Evolutionary conservation across 306 rosid species (phyloP).

Genomic region (Luffa acutangula): DNA sequence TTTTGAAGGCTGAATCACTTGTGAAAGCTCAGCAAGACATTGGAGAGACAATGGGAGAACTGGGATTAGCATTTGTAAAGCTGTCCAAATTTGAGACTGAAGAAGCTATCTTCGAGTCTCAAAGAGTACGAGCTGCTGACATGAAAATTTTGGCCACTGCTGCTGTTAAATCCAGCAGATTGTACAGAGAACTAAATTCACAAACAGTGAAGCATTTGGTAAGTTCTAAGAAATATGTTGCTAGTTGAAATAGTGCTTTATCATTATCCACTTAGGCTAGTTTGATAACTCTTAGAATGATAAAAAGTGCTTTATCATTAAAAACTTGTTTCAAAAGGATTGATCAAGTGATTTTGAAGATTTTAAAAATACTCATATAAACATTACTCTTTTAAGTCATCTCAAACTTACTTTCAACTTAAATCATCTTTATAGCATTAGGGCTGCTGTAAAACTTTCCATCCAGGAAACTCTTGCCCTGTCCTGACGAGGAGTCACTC

Average conservation of each 20-base stretch:
- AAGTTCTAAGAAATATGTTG: slow-evolving; percentile 7
- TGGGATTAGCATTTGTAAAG: slow-evolving; percentile 78
- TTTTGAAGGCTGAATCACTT: slow-evolving; percentile 76
- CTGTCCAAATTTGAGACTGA: slow-evolving; percentile 83
- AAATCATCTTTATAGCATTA: neutral
- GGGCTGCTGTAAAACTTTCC: neutral
- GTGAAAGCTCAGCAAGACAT: slow-evolving; percentile 92
- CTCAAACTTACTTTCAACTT: neutral
- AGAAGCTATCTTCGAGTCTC: slow-evolving; percentile 53
- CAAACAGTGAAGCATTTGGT: slow-evolving; percentile 97
- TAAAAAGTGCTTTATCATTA: neutral
- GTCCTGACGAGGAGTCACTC: neutral
- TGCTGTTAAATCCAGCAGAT: slow-evolving; percentile 88
- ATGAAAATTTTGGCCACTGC: slow-evolving; percentile 86
- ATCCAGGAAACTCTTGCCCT: neutral
- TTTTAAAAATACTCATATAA: neutral
- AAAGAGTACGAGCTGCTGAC: slow-evolving; percentile 65
- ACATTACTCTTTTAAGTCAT: neutral
- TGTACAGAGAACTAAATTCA: slow-evolving; percentile 74
- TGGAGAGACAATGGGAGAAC: slow-evolving; percentile 89
- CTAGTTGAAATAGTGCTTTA: neutral
- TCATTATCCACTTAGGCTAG: neutral
- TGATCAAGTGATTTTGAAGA: neutral
- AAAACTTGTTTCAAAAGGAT: neutral
- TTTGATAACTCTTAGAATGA: neutral